Conservation (phyloP, 805 yeast genomes). For the Saccharomycopsis babjevae region DNA sequence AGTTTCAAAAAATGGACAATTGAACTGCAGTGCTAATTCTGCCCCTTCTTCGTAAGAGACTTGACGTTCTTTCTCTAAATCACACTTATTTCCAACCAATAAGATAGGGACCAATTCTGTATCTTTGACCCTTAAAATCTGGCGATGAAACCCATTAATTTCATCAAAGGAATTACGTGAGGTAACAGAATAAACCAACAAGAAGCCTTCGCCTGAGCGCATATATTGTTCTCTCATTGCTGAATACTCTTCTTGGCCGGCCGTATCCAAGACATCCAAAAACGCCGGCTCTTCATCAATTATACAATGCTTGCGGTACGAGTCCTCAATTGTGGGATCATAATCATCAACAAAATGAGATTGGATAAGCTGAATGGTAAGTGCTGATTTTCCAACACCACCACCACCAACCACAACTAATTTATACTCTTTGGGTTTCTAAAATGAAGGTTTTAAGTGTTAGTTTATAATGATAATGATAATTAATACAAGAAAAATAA, state of each 20-base stretch:
- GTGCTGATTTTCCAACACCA: conserved; percentile 96
- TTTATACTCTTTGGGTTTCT: conserved; percentile 61
- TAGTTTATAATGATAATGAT: not conserved
- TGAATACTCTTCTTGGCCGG: conserved; percentile 95
- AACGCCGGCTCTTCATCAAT: conserved; percentile 72
- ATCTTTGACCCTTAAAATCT: conserved; percentile 76
- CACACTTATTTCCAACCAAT: conserved; percentile 85
- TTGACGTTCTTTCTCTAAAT: conserved; percentile 65
- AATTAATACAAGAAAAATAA: not conserved
- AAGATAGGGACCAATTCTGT: conserved; percentile 75
- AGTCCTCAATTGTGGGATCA: conserved; percentile 95
- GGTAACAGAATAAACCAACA: conserved; percentile 78
- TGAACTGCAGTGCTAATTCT: conserved; percentile 51
- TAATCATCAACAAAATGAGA: conserved; percentile 94
- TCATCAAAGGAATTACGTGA: conserved; percentile 70
- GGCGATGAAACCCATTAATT: conserved; percentile 71
- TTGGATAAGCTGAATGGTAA: conserved; percentile 91
- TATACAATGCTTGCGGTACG: conserved; percentile 78
- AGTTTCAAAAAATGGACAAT: conserved; percentile 78
- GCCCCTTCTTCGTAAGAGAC: conserved; percentile 59
- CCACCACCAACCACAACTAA: conserved; percentile 97
- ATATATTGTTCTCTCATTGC: conserved; percentile 88
- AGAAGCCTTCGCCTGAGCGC: conserved; percentile 82
- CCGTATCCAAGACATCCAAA: conserved; percentile 89
- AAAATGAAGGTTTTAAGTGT: not conserved